These are phyloP conservation scores for Trametes sanguinea DNA, from an alignment of 768 basidiomycete species.

Conservation along the genomic window DNA sequence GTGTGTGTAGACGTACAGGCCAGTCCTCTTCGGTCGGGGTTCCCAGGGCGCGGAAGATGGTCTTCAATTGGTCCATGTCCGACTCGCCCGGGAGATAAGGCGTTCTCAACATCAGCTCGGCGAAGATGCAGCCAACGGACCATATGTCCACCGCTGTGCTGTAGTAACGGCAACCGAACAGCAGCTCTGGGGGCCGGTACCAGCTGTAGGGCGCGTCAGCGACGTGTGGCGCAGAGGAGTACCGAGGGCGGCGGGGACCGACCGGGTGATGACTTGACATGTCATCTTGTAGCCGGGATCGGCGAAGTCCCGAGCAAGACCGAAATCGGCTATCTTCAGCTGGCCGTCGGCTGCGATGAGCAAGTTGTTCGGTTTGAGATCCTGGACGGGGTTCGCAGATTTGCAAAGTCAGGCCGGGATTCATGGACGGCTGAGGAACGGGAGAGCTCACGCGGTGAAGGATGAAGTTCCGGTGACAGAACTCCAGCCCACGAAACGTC, in stretches of 20 bases:
- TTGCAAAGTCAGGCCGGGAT: neutral
- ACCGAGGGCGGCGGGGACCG: slow-evolving; percentile 28
- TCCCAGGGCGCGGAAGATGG: slow-evolving; percentile 90
- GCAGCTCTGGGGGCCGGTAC: slow-evolving; percentile 96
- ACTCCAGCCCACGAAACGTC: slow-evolving; percentile 97
- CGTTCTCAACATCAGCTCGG: slow-evolving; percentile 93
- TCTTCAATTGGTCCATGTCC: slow-evolving; percentile 96
- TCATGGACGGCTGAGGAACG: neutral
- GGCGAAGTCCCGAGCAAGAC: slow-evolving; percentile 93
- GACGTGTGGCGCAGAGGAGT: slow-evolving; percentile 6
- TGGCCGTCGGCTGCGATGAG: slow-evolving; percentile 88
- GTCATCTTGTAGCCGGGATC: slow-evolving; percentile 98
- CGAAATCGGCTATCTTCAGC: slow-evolving; percentile 98
- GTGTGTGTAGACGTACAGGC: slow-evolving; percentile 62
- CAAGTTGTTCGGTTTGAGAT: slow-evolving; percentile 98
- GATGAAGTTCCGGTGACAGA: slow-evolving; percentile 93
- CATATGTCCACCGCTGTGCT: slow-evolving; percentile 92
- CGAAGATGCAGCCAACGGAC: slow-evolving; percentile 98
- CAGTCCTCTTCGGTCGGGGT: slow-evolving; percentile 97
- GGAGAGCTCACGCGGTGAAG: slow-evolving; percentile 72
- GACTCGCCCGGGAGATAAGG: slow-evolving; percentile 95
- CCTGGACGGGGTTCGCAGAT: slow-evolving; percentile 48
- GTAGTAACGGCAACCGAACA: slow-evolving; percentile 90
- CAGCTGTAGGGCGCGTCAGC: slow-evolving; percentile 55
- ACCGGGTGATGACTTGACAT: slow-evolving; percentile 97